These are phyloP conservation scores for Colletotrichum sp. DNA, from an alignment of 2,329 filamentous ascomycete species.

Conservation along the genomic window DNA sequence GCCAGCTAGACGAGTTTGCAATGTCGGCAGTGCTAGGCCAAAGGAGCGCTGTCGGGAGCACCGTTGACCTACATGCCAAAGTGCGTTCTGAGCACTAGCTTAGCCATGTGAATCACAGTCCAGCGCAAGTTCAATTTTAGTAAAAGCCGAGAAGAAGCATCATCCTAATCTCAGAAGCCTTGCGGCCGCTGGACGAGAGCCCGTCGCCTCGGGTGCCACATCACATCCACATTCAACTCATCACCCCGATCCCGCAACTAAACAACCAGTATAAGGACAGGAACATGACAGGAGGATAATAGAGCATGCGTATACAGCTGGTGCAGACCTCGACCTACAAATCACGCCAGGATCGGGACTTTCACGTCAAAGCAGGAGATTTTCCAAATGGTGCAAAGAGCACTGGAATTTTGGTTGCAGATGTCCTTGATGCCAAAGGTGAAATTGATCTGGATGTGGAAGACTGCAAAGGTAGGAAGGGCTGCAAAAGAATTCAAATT, in stretches of 20 bases:
- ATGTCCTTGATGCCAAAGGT: background rate
- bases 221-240: background rate
- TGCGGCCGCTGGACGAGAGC: background rate
- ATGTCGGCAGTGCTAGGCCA: background rate
- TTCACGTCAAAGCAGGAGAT: background rate
- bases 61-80: background rate
- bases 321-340: background rate
- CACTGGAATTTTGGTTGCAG: background rate
- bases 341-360: background rate
- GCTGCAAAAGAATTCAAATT: background rate
- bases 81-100: background rate
- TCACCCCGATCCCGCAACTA: background rate
- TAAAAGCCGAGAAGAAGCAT: background rate
- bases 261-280: background rate
- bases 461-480: background rate
- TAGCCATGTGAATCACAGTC: background rate
- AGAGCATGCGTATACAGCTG: background rate
- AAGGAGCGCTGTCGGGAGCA: background rate
- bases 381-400: background rate
- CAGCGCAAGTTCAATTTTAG: background rate
- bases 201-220: background rate
- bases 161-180: background rate
- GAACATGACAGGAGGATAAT: background rate
- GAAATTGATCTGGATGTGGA: background rate
- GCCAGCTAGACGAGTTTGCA: background rate